phyloP scores from a whole-genome alignment of 1,284 basidiomycete species.

The Phellinidium pouzarii region DNA sequence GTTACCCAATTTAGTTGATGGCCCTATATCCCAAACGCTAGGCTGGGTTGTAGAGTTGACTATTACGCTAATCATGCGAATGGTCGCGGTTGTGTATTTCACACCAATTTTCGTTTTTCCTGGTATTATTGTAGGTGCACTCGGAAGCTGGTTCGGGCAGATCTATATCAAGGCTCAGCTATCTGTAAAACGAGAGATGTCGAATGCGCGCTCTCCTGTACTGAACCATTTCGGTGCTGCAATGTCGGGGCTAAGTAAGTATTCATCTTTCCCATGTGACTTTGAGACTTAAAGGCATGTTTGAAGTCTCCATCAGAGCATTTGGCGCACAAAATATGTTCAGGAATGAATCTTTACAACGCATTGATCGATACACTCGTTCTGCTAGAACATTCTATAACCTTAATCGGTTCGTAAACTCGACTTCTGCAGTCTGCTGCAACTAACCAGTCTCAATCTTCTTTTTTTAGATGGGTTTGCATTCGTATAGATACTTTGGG shows the following conservation, averaged over 20 bases:
- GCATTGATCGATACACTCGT: constrained; percentile 43
- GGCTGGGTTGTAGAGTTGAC: constrained; percentile 26
- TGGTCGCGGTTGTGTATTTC: constrained; percentile 40
- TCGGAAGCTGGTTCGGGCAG: constrained; percentile 41
- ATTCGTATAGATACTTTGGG: constrained; percentile 47
- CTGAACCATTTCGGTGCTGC: constrained; percentile 67
- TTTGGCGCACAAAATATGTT: constrained; percentile 47
- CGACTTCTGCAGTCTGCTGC: background rate
- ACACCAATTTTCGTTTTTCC: constrained; percentile 40
- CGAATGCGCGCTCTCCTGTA: constrained; percentile 60
- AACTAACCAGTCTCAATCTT: constrained; percentile 22
- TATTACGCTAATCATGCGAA: constrained; percentile 33
- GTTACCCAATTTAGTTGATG: constrained; percentile 27
- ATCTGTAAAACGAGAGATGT: constrained; percentile 72
- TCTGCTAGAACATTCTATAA: constrained; percentile 46
- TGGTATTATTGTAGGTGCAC: constrained; percentile 33
- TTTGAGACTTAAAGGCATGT: background rate
- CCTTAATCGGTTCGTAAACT: constrained; percentile 39
- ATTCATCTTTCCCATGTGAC: background rate
- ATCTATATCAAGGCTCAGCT: constrained; percentile 64
- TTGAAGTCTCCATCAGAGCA: constrained; percentile 52
- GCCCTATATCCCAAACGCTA: constrained; percentile 26
- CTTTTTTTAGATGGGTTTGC: constrained; percentile 44
- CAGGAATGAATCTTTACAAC: constrained; percentile 35
- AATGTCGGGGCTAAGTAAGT: constrained; percentile 56